phyloP scores from a whole-genome alignment of 2,329 filamentous ascomycete species.

The Exophiala sideris region DNA sequence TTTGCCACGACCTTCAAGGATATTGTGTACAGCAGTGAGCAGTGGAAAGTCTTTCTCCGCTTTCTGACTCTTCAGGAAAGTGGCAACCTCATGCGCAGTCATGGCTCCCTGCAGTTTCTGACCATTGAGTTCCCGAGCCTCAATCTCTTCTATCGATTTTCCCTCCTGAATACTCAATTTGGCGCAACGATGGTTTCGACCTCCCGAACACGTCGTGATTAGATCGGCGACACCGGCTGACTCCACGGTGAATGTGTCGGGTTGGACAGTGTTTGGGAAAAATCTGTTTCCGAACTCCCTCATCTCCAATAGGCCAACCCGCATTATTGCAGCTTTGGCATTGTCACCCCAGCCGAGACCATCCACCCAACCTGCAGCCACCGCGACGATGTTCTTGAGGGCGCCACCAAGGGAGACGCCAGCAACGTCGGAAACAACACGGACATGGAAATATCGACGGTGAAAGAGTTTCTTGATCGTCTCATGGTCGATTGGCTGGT shows the following conservation, averaged over 20 bases:
- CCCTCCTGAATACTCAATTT: constrained; percentile 80
- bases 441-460: constrained; percentile 95
- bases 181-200: constrained; percentile 90
- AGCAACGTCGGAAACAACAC: constrained; percentile 90
- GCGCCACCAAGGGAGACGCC: constrained; percentile 93
- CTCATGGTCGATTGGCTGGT: constrained; percentile 79
- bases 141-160: constrained; percentile 79
- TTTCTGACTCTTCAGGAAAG: constrained; percentile 75
- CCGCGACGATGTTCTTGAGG: constrained; percentile 92
- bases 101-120: constrained; percentile 95
- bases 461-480: constrained; percentile 86
- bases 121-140: constrained; percentile 85
- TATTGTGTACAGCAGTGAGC: constrained; percentile 83
- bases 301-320: constrained; percentile 92
- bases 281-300: constrained; percentile 93
- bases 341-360: constrained; percentile 98
- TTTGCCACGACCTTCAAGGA: constrained; percentile 70
- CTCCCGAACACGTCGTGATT: constrained; percentile 88
- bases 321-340: constrained; percentile 97
- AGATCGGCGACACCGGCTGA: constrained; percentile 92
- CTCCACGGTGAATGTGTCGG: constrained; percentile 92
- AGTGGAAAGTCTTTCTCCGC: constrained; percentile 82
- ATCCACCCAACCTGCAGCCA: constrained; percentile 92
- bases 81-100: constrained; percentile 87
- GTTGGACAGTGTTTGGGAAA: constrained; percentile 76